Base-by-base conservation (phyloP, 2,329 filamentous ascomycete genomes). In the Fusarium phyllophilum region DNA sequence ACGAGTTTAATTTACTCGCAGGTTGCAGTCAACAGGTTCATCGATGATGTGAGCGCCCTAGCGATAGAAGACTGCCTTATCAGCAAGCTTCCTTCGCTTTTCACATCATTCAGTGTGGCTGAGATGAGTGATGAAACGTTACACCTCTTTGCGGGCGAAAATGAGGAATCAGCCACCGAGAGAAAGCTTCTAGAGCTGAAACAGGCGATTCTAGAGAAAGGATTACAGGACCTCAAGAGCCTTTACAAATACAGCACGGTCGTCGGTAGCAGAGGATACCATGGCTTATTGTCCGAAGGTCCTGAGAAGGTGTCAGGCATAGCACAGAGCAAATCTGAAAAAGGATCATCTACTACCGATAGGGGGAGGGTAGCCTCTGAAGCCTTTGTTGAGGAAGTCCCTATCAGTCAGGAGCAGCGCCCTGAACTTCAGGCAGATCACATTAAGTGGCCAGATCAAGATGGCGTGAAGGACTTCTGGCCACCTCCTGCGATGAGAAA, bases 1-100 rank as follows among this genome's bases (percentile, higher is more conserved):
- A 62, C 22, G 8, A 7, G 14, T 8, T 26, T 14, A 11, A 8
- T 17, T 17, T 34, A 13, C 17, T 13, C 1, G 11, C 15, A 72
- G 64, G 55, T 72, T 33, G 64, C 70, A 33, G 24, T 68, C 18
- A 64, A 61, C 10, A 63, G 68, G 18, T 72, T 72, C 33, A 49
- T 72, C 12, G 68, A 72, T 46, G 69, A 72, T 26, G 26, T 65
- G 15, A 44, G 31, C 10, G 24, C 14, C 22, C 14, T 64, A 18
- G 61, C 54, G 6, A 20, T 64, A 20, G 61, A 64, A 24, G 13
- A 24, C 31, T 61, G 61, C 20, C 44, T 64, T 4, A 42, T 64
- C 7, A 31, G 36, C 33, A 61, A 64, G 29, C 61, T 64, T 41
- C 8, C 61, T 1, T 14, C 12, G 5, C 61, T 64, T 42, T 64